Evolutionary conservation across 768 basidiomycete species (phyloP), one percentile per base, ranked within the genome.

Genomic region (Hebeloma cylindrosporum): DNA sequence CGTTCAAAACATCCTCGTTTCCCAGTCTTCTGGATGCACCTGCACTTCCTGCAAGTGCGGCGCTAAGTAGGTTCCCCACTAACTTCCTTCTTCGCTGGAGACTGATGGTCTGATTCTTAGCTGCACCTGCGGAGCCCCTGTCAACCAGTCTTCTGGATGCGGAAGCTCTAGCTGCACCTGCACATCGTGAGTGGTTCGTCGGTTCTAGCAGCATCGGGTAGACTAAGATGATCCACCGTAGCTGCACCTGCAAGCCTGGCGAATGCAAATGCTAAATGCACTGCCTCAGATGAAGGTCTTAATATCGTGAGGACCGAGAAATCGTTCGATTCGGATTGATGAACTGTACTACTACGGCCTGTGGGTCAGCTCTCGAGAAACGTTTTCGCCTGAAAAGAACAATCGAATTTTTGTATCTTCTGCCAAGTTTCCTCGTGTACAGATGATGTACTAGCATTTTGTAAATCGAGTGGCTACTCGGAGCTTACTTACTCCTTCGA

Each of bases 101-200:
- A n/a, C 36, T 14, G 23, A 1, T 34, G 14, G 4, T 2, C 4
- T 8, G 0, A 11, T 6, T 32, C 13, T 1, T 20, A 45, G 48
- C 28, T 45, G 43, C 48, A 41, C 43, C 27, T 50, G 48, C 21
- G 43, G 33, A n/a, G 41, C 37, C 38, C 48, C 48, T 37, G 48
- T 45, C 26, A 40, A 37, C 38, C 43, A 50, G 25, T 45, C 48
- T 9, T 45, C 48, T 18, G 21, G 27, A 6, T 34, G 32, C 32
- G 48, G 48, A 9, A 50, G 48, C 33, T 21, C 48, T 6, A 30
- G 27, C 14, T 50, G 48, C 43, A 50, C 48, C 14, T 50, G 48
- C 39, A 22, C 48, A 5, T 41, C 48, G 48, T 50, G 34, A 50
- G 39, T 44, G 11, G 1, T 6, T 39, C 17, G 2, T 21, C 2